Evolutionary conservation across 257 asterid species (phyloP).

Genomic region (Penstemon davidsonii): DNA sequence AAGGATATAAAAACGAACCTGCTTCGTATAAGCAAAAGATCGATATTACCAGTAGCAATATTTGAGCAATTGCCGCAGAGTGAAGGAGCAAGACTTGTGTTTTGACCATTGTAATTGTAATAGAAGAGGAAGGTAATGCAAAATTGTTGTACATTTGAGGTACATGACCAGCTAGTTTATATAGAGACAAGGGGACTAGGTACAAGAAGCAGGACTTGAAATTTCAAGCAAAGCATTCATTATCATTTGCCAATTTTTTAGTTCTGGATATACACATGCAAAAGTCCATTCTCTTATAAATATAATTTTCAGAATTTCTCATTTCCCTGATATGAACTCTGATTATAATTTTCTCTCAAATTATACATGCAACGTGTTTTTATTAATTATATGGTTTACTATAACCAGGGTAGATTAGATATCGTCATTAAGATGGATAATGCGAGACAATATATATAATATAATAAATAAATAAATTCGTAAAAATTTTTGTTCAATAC

Average conservation of each 20-base stretch:
- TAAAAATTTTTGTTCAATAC: too few species aligned
- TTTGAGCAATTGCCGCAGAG: conserved; percentile 4
- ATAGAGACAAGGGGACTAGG: not conserved
- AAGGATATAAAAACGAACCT: conserved; percentile 25
- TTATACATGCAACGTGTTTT: too few species aligned
- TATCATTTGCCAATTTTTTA: not conserved
- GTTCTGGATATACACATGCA: not conserved
- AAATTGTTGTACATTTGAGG: not conserved
- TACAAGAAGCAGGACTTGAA: too few species aligned
- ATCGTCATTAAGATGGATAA: too few species aligned
- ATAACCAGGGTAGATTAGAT: too few species aligned
- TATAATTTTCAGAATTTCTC: too few species aligned
- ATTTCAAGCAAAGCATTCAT: not conserved
- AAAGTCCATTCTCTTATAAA: too few species aligned
- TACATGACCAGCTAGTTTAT: not conserved
- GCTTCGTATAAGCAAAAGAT: conserved; percentile 15
- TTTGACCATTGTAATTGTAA: conserved; percentile 19
- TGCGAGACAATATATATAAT: too few species aligned
- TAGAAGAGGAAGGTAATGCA: not conserved
- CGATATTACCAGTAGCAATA: conserved; percentile 4
- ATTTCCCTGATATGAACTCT: too few species aligned
- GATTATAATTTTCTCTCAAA: too few species aligned
- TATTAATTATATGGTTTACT: too few species aligned
- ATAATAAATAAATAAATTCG: too few species aligned
- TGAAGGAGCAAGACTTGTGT: conserved; percentile 1